Conservation (phyloP, 106 monocot species). For the Apostasia shenzhenica region DNA sequence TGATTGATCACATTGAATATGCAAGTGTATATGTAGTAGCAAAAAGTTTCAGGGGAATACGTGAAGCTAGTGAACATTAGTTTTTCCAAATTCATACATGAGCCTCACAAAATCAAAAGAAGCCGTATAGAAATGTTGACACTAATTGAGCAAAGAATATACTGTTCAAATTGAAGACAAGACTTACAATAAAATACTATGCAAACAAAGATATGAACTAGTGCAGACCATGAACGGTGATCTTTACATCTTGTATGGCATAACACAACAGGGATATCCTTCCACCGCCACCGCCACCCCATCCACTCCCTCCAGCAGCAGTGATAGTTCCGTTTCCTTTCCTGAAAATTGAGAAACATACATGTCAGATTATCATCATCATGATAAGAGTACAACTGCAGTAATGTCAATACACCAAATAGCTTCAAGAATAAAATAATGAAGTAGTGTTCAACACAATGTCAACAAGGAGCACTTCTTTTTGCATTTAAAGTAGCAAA, state of each 20-base stretch:
- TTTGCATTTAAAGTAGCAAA: not conserved
- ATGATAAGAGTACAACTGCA: no score
- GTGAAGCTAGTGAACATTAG: no score
- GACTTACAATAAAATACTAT: not conserved
- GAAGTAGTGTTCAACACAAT: not conserved
- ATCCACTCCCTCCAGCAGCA: slow-evolving; percentile 94
- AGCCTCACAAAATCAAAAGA: no score
- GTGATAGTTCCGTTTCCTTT: slow-evolving; percentile 84
- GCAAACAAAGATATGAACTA: slow-evolving; percentile 2
- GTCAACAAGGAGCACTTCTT: not conserved
- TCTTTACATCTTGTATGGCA: slow-evolving; percentile 68
- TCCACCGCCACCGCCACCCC: slow-evolving; percentile 96
- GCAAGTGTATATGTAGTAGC: no score
- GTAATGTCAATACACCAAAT: not conserved
- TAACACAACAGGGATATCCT: slow-evolving; percentile 85
- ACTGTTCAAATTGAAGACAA: not conserved
- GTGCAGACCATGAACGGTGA: slow-evolving; percentile 77
- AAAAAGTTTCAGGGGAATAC: no score
- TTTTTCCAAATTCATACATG: no score
- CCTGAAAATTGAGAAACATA: slow-evolving; percentile 29
- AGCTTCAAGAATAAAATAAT: not conserved
- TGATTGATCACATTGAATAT: no score
- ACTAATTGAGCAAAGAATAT: no score
- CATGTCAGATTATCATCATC: slow-evolving; percentile 1
- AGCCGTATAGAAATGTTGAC: no score